A percentile compares a stretch with the other conserved stretches of the same genome.
Conservation (phyloP, 257 asterid species). For the Nicotiana paniculata region DNA sequence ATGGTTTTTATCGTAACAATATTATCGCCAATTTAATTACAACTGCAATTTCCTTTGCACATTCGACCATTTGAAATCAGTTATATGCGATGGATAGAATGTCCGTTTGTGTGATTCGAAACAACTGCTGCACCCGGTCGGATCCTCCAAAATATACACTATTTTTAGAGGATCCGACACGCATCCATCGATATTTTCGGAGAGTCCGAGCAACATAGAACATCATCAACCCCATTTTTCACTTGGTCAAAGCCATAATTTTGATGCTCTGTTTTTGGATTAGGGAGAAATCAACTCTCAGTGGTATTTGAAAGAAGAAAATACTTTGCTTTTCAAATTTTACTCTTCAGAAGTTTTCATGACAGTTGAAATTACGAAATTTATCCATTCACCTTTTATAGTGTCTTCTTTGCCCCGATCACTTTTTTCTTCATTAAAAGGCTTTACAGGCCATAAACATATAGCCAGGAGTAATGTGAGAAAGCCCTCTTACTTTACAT, state of each 20-base stretch:
- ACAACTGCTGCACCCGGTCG: too few species aligned
- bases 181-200: too few species aligned
- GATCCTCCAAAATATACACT: too few species aligned
- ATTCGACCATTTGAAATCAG: neutral
- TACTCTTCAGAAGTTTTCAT: neutral
- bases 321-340: neutral
- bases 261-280: neutral
- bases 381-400: neutral
- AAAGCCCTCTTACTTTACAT: neutral
- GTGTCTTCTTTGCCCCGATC: neutral
- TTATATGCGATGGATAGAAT: neutral
- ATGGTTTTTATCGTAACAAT: neutral
- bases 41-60: neutral
- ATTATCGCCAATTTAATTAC: neutral
- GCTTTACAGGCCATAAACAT: neutral
- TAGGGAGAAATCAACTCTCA: neutral
- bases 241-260: too few species aligned
- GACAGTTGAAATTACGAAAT: neutral
- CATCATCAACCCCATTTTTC: too few species aligned
- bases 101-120: neutral
- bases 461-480: neutral
- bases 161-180: too few species aligned
- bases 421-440: neutral
- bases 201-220: too few species aligned
- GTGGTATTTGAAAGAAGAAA: neutral